Evolutionary conservation across 225 moss, liverwort and hornwort species (phyloP).

Genomic region (Rhytidiadelphus loreus): DNA sequence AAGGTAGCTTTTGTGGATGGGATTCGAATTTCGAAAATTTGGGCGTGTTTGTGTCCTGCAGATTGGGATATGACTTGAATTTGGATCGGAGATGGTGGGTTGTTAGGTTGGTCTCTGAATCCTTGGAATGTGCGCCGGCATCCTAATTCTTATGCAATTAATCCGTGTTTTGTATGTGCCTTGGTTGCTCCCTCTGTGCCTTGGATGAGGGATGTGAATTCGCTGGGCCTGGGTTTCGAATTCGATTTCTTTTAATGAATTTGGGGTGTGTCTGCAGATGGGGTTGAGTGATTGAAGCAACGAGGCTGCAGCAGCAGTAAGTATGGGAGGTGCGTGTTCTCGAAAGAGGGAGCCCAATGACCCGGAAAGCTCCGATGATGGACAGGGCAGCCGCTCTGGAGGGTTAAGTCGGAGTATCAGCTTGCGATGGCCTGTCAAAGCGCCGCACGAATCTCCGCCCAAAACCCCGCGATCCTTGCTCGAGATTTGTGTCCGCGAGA

Average conservation of each 20-base stretch:
- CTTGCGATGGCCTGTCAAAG: conserved; percentile 83
- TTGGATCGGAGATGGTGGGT: neutral
- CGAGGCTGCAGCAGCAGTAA: neutral
- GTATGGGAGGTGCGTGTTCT: conserved; percentile 83
- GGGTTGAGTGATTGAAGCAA: neutral
- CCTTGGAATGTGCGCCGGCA: neutral
- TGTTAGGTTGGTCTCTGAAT: neutral
- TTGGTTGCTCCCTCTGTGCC: neutral
- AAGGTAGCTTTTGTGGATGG: neutral
- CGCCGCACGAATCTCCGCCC: conserved; percentile 1
- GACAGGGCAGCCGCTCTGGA: conserved; percentile 37
- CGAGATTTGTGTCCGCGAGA: conserved; percentile 52
- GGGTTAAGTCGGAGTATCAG: conserved; percentile 65
- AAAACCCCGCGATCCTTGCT: conserved; percentile 31
- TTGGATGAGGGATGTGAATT: neutral
- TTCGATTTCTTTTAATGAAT: neutral
- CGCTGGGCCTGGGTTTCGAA: neutral
- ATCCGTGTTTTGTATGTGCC: neutral
- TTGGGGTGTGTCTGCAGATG: conserved; percentile 1
- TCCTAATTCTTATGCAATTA: neutral
- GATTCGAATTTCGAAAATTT: neutral
- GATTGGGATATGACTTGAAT: neutral
- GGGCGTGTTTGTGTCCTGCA: neutral
- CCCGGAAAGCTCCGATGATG: conserved; percentile 31
- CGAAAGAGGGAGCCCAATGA: conserved; percentile 60